Base-by-base conservation (phyloP, 163 green algal species). In the Scenedesmus sp. region DNA sequence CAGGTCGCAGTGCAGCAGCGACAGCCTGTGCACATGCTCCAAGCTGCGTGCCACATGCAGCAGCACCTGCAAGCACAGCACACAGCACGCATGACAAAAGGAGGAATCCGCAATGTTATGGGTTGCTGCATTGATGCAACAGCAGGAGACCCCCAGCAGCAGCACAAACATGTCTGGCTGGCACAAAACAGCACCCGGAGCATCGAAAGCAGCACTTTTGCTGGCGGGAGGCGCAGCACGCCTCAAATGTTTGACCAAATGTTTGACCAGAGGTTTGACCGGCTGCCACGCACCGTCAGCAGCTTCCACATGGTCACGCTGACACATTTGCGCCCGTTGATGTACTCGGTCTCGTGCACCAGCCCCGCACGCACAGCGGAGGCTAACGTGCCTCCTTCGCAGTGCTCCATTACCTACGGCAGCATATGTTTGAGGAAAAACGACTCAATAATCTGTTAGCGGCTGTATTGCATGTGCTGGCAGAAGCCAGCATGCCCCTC, bases 1-100 rank as follows among this genome's bases (percentile, higher is more conserved):
- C 20, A 87, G 23, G 82, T 87, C 82, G 56, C 82, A 87, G 56
- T 87, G 82, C 18, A 74, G 20, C 55, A 87, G 82, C 55, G 4
- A 34, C 55, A 70, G 5, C 56, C 55, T 70, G 20, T 87, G 82
- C 3, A 87, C 52, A 56, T 87, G 74, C 6, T 64, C 20, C 0
- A 87, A 16, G 56, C 82, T 87, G 56, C 54, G 54, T 10, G 82
- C 82, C 9, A 87, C 55, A 13, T 87, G 56, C 56, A 87, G 15
- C 55, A 87, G 82, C 1, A 87, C 56, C 82, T 87, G 82, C 82
- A 74, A 4, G 10, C 59, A 20, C 66, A 74, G 16, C 4, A 18
- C 62, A 73, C 9, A 8, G 12, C 62, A 2, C 62, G 62, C 62
- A 73, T 2, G 9, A 73, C 15, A 74, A 18, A 4, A 74, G 16